Conservation (phyloP, 23 red algal species). For the Gracilariopsis chorda region DNA sequence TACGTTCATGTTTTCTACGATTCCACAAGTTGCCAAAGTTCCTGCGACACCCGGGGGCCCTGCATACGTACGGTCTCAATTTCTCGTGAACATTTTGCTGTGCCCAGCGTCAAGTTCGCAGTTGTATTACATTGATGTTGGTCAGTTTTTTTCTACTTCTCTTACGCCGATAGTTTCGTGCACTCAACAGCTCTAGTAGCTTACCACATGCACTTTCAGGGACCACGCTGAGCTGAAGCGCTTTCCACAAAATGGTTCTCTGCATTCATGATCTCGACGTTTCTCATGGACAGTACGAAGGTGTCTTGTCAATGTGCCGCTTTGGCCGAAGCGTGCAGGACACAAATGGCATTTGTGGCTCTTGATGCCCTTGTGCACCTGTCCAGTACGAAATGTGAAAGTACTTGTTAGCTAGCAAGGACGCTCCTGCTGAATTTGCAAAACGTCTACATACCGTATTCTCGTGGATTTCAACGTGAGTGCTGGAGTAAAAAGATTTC, state of each 20-base stretch:
- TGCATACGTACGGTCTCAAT: constrained; percentile 2
- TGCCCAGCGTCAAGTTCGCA: not conserved
- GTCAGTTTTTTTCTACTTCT: too few relatives aligned
- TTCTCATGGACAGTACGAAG: constrained; percentile 29
- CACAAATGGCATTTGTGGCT: constrained; percentile 15
- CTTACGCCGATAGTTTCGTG: too few relatives aligned
- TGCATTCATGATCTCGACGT: constrained; percentile 25
- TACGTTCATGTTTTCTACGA: constrained; percentile 24
- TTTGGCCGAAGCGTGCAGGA: constrained; percentile 19
- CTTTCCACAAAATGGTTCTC: constrained; percentile 17
- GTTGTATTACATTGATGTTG: too few relatives aligned
- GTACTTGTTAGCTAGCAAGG: not conserved
- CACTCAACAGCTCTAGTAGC: too few relatives aligned
- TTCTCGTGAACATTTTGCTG: constrained; percentile 51
- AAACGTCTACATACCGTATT: constrained; percentile 1
- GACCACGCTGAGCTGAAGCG: constrained; percentile 35
- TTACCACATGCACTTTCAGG: constrained; percentile 27
- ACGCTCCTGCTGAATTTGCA: too few relatives aligned
- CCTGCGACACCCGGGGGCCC: not conserved
- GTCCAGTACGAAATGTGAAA: not conserved
- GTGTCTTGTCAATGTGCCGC: constrained; percentile 26
- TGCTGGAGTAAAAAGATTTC: constrained; percentile 8
- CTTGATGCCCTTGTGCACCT: constrained; percentile 31
- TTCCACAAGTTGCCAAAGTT: constrained; percentile 42
- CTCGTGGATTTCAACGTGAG: constrained; percentile 29